Conservation (phyloP, 2,329 filamentous ascomycete genomes). For the Phialophora macrospora region DNA sequence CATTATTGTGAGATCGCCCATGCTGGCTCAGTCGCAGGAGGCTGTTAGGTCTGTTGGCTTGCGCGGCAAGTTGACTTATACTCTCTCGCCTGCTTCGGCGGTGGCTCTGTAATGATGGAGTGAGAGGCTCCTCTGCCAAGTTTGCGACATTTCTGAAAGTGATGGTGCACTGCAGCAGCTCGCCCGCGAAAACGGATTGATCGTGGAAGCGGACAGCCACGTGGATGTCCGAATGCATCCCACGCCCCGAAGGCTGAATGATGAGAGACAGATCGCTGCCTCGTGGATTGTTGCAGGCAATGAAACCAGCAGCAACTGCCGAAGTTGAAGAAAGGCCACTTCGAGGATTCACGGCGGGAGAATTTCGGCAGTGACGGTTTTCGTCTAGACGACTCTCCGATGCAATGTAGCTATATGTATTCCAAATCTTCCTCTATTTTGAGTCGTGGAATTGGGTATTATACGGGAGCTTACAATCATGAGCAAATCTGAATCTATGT, state of each 20-base stretch:
- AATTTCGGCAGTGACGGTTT: not conserved
- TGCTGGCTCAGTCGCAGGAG: conserved; percentile 19
- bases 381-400: not conserved
- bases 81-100: conserved; percentile 38
- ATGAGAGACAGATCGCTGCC: not conserved
- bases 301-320: not conserved
- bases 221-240: conserved; percentile 74
- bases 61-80: conserved; percentile 35
- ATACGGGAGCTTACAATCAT: not conserved
- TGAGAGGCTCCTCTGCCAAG: conserved; percentile 53
- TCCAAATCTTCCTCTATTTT: not conserved
- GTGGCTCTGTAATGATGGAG: conserved; percentile 38
- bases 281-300: not conserved
- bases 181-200: conserved; percentile 92
- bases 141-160: conserved; percentile 85
- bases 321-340: not conserved
- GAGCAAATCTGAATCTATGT: not conserved
- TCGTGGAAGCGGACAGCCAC: conserved; percentile 96
- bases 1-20: conserved; percentile 24
- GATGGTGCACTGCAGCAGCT: conserved; percentile 93
- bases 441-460: not conserved
- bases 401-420: not conserved
- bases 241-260: conserved; percentile 22
- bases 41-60: conserved; percentile 9
- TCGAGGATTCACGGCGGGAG: not conserved